Evolutionary conservation across 805 yeast species (phyloP), one percentile per base, ranked within the genome.

Genomic region (Kuraishia hungarica): DNA sequence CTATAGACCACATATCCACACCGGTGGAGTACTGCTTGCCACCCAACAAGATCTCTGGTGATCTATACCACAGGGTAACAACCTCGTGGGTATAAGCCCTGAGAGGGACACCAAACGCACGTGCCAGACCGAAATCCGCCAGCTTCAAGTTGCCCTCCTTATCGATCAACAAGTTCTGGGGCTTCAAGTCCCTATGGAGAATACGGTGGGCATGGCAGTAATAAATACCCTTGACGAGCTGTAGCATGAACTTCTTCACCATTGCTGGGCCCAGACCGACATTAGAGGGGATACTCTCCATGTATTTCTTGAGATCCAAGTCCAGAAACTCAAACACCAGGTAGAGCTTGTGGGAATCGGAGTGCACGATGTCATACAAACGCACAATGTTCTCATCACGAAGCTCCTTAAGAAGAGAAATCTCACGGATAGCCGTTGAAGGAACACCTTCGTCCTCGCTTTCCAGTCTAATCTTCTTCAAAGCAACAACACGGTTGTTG

Each of bases 371-470:
- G 70, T 94, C 97, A 69, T 86, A 89, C 49, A 94, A 77, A 51
- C 96, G 78, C 23, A 94, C 97, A 53, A 93, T 92, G 70, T 93
- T 91, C 58, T 90, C 96, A 72, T 94, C 97, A 60, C 89, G 82
- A 79, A 94, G 79, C 68, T 94, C 99, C 69, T 94, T 93, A 71
- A 94, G 79, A 51, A 94, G 77, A 1, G 98, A 93, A 62, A 94
- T 94, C 68, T 94, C 99, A 63, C 99, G 80, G 57, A 94, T 94
- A 5, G 99, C 98, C 0, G 99, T 94, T 1, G 97, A 91, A 1
- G 99, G 99, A 22, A 96, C 97, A 20, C 99, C 99, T 69, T 94
- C 99, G 69, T 90, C 96, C 70, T 94, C 99, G 21, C 96, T 89
- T 68, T 94, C 99, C 54, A 94, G 74, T 56, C 98, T 82, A 69